These are phyloP conservation scores for Dioscorea alata DNA, from an alignment of 106 monocot species.

Conservation along the genomic window DNA sequence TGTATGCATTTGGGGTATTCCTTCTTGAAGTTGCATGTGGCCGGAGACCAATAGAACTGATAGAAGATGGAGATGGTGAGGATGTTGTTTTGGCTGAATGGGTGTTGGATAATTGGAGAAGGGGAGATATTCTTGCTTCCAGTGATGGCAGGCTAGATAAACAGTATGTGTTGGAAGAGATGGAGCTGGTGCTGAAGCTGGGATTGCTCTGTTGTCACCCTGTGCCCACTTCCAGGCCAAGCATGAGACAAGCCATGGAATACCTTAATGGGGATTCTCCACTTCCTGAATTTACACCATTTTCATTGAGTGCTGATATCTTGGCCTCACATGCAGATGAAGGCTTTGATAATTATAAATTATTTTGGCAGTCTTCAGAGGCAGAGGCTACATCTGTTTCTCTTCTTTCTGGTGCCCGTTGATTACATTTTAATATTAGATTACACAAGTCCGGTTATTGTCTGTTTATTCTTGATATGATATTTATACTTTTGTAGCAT, in stretches of 20 bases:
- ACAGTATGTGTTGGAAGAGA: conserved; percentile 1
- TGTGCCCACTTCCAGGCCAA: conserved; percentile 6
- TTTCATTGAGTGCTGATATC: neutral
- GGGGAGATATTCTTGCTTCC: neutral
- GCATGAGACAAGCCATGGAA: conserved; percentile 9
- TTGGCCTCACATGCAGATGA: neutral
- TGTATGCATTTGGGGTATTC: conserved; percentile 13
- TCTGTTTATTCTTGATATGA: no score
- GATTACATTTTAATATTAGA: neutral
- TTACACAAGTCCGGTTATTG: no score
- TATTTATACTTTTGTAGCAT: no score
- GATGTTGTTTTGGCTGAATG: neutral
- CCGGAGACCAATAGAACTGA: conserved; percentile 8
- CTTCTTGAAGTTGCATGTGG: conserved; percentile 22
- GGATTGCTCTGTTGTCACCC: conserved; percentile 8
- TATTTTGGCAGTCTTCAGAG: neutral
- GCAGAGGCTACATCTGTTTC: neutral
- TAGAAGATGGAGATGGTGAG: neutral
- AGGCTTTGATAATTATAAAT: neutral
- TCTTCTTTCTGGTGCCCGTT: neutral
- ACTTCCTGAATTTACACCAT: neutral
- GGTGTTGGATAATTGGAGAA: conserved; percentile 10
- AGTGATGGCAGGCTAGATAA: conserved; percentile 3
- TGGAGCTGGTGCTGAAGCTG: conserved; percentile 6
- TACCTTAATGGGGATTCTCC: neutral